These are phyloP conservation scores for Inosperma sp. DNA, from an alignment of 768 basidiomycete genomes.

Conservation along the genomic window DNA sequence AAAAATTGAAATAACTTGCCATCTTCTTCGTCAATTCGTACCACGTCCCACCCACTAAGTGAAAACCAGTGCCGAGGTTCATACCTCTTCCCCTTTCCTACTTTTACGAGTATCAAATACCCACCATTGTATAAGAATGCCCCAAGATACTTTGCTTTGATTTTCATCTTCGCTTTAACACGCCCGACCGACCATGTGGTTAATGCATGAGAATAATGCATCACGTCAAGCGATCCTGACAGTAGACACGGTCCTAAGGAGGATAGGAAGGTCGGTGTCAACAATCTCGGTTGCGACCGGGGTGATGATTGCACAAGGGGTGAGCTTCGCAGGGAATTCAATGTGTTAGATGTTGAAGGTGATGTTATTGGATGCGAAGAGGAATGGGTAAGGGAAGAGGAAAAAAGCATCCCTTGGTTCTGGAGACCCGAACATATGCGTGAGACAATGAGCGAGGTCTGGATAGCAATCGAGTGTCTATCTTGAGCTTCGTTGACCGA, in stretches of 20 bases:
- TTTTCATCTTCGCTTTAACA: conserved; percentile 40
- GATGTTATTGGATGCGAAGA: neutral
- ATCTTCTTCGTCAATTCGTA: conserved; percentile 65
- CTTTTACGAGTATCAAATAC: conserved; percentile 84
- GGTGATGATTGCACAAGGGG: conserved; percentile 28
- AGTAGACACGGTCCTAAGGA: conserved; percentile 75
- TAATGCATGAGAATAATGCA: conserved; percentile 53
- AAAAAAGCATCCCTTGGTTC: conserved; percentile 9
- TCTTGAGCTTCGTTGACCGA: conserved; percentile 80
- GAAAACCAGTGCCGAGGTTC: conserved; percentile 89
- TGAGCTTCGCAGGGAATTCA: conserved; percentile 26
- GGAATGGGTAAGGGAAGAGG: neutral
- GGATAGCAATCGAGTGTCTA: conserved; percentile 56
- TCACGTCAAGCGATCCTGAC: conserved; percentile 83
- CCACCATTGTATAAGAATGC: conserved; percentile 86
- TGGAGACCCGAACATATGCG: conserved; percentile 45
- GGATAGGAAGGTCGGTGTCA: conserved; percentile 57
- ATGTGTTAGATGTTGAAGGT: neutral
- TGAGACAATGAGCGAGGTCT: conserved; percentile 64
- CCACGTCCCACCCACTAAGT: conserved; percentile 64
- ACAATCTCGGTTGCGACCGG: conserved; percentile 1
- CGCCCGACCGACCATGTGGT: conserved; percentile 27
- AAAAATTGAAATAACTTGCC: conserved; percentile 48
- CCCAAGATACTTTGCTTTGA: conserved; percentile 82
- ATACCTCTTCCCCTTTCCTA: conserved; percentile 73